These are phyloP conservation scores for Mayamaea pseudoterrestris DNA, from an alignment of 108 stramenopile species.

Conservation along the genomic window DNA sequence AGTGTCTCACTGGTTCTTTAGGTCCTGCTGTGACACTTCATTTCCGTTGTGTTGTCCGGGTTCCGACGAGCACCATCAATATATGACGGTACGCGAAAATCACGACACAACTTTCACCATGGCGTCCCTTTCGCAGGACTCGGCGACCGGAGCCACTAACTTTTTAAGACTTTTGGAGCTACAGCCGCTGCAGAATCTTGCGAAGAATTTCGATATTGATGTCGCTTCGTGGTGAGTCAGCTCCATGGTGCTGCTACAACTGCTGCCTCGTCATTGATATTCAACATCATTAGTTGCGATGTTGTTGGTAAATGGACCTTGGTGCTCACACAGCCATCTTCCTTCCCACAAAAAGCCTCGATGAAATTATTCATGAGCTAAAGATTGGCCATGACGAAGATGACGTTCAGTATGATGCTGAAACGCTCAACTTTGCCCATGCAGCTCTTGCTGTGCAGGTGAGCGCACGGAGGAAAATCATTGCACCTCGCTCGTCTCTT, in stretches of 20 bases:
- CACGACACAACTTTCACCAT: no score
- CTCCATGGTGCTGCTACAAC: not conserved
- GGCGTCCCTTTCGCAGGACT: no score
- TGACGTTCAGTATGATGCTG: slow-evolving; percentile 24
- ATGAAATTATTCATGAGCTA: slow-evolving; percentile 57
- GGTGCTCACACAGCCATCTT: slow-evolving; percentile 1
- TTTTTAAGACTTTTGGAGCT: no score
- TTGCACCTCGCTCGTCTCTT: no score
- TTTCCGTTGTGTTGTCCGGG: no score
- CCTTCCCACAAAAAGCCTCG: slow-evolving; percentile 15
- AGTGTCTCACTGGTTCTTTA: no score
- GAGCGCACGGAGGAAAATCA: no score
- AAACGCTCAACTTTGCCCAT: slow-evolving; percentile 81
- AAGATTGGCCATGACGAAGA: slow-evolving; percentile 13
- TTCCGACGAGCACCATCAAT: no score
- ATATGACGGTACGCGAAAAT: no score
- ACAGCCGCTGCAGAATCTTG: slow-evolving; percentile 87
- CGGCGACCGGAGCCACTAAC: no score
- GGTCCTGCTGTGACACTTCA: no score
- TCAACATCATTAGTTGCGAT: not conserved
- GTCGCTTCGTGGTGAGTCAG: slow-evolving; percentile 74
- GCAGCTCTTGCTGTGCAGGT: slow-evolving; percentile 93
- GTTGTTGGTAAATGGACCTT: no score
- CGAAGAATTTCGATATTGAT: slow-evolving; percentile 92
- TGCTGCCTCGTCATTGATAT: slow-evolving; percentile 1